Base-by-base conservation (phyloP, 805 yeast genomes). In the Wickerhamiella kazuoi region DNA sequence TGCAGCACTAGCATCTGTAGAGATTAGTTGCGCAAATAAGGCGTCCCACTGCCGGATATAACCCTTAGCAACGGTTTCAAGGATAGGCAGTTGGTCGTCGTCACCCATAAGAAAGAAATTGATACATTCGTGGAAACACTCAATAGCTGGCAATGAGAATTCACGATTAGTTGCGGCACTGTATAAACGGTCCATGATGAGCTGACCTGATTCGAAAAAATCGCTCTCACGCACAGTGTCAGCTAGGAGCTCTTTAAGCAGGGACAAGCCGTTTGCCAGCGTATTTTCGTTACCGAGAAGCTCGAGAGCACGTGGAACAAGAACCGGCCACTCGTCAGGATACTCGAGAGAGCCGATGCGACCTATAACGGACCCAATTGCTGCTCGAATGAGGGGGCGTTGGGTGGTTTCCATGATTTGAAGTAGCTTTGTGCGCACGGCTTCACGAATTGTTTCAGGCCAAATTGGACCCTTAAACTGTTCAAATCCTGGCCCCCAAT, bases 291-390 rank as follows among this genome's bases (percentile, higher is more conserved):
- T 51, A 41, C 80, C 53, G 21, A 51, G 42, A 28, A 49, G 6
- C 7, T 35, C 21, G 18, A 50, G 18, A 7, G 41, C 38, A 2
- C 26, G 23, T 3, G 46, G 44, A 13, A 54, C 34, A 35, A 86
- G 61, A 18, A 65, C 68, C 0, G 96, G 94, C 97, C 97, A 87
- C 53, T 83, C 93, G 52, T 90, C 97, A 0, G 98, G 98, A 51
- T 72, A 87, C 52, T 87, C 98, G 1, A 76, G 79, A 2, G 79
- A 78, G 0, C 94, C 83, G 14, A 87, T 80, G 50, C 80, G 93
- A 4, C 79, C 79, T 15, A 84, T 70, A 14, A 80, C 76, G 46
- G 81, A 76, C 1, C 86, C 74, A 2, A 79, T 71, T 37, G 79
- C 68, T 23, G 67, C 68, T 42, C 82, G 65, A 14, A 86, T 61